Evolutionary conservation across 495 filamentous ascomycete species (phyloP).

Genomic region (Delitschia confertaspora): DNA sequence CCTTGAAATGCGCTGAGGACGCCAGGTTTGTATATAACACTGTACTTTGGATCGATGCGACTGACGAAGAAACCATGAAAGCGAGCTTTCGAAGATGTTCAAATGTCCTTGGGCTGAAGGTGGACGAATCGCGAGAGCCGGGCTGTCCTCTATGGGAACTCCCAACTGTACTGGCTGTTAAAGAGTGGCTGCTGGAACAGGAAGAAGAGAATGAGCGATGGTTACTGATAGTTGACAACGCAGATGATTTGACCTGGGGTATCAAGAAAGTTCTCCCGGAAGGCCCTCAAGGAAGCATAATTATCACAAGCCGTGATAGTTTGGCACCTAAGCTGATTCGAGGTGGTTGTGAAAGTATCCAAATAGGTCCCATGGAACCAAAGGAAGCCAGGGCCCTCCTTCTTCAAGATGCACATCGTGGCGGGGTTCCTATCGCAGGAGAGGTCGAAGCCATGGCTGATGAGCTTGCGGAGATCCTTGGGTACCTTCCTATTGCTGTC

Average conservation of each 20-base stretch:
- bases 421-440: too few species aligned
- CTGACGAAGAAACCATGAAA: neutral
- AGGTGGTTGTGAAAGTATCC: too few species aligned
- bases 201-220: neutral
- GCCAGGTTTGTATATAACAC: neutral
- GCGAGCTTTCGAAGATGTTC: neutral
- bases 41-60: neutral
- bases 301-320: neutral
- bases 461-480: too few species aligned
- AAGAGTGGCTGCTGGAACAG: neutral
- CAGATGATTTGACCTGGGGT: constrained; percentile 1
- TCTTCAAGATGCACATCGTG: too few species aligned
- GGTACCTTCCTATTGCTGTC: too few species aligned
- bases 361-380: too few species aligned
- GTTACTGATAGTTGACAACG: neutral
- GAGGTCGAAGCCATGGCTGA: too few species aligned
- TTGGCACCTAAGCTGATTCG: neutral
- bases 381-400: too few species aligned
- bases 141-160: neutral
- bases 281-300: neutral
- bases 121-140: neutral
- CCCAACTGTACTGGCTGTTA: neutral
- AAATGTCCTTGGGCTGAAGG: neutral
- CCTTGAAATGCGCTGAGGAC: constrained; percentile 2
- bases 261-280: neutral